A percentile compares a stretch with the other conserved stretches of the same genome.
Conservation (phyloP, 2,329 filamentous ascomycete genomes). For the Calonectria fujianensis region DNA sequence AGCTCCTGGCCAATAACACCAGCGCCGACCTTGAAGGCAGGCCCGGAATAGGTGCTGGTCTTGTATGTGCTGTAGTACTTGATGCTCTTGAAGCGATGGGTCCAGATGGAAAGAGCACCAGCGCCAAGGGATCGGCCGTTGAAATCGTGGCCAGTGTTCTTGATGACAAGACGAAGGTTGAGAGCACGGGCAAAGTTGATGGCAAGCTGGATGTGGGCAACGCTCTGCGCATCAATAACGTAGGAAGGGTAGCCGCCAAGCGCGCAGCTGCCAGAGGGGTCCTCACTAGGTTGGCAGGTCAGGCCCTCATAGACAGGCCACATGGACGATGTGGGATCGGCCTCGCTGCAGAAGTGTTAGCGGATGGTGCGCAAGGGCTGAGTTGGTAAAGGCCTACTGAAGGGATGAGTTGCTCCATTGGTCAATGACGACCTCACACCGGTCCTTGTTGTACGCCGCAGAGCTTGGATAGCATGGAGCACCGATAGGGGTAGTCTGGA, state of each 20-base stretch:
- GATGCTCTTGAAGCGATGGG: slow-evolving; percentile 70
- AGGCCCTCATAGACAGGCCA: slow-evolving; percentile 63
- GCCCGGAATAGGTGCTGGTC: slow-evolving; percentile 61
- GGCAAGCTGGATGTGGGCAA: slow-evolving; percentile 67
- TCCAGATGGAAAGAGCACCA: slow-evolving; percentile 75
- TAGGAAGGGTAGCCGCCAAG: slow-evolving; percentile 66
- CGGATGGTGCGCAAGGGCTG: too few relatives aligned
- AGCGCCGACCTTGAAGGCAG: slow-evolving; percentile 73
- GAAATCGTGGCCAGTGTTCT: slow-evolving; percentile 70
- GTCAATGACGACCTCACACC: slow-evolving; percentile 53
- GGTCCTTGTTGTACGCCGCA: slow-evolving; percentile 52
- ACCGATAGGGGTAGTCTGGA: slow-evolving; percentile 58
- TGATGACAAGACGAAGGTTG: slow-evolving; percentile 69
- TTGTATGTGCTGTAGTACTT: slow-evolving; percentile 49
- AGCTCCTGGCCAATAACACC: slow-evolving; percentile 73
- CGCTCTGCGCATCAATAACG: slow-evolving; percentile 64
- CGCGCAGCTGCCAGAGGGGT: slow-evolving; percentile 54
- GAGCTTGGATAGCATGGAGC: slow-evolving; percentile 57
- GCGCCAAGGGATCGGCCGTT: slow-evolving; percentile 73
- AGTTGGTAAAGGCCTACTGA: slow-evolving; percentile 42
- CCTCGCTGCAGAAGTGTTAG: slow-evolving; percentile 48
- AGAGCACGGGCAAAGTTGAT: slow-evolving; percentile 68
- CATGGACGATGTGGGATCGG: slow-evolving; percentile 64
- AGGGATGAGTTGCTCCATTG: slow-evolving; percentile 55
- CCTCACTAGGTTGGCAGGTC: slow-evolving; percentile 59